Percentiles rank a stretch among this genome's conserved stretches.
phyloP scores from a whole-genome alignment of 257 asterid genomes.

The Solanum phureja region DNA sequence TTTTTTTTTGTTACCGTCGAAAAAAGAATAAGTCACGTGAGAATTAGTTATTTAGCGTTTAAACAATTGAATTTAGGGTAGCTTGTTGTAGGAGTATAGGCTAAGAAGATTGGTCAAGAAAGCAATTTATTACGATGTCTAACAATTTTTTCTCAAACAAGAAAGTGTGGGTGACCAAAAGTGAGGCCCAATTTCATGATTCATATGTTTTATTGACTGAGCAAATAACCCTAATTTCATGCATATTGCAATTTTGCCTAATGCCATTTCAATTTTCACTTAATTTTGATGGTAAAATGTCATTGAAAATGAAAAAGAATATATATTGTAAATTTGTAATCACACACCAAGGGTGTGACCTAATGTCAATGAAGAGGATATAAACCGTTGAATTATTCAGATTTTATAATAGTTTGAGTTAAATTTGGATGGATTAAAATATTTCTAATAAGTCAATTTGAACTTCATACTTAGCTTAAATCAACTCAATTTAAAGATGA shows the following conservation, averaged over 20 bases:
- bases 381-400: neutral
- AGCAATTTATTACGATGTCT: neutral
- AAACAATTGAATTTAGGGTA: neutral
- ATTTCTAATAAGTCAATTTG: neutral
- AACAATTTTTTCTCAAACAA: neutral
- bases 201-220: neutral
- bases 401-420: neutral
- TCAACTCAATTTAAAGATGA: neutral
- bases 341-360: neutral
- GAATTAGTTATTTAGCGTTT: neutral
- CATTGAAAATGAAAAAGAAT: neutral
- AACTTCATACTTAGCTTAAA: neutral
- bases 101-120: neutral
- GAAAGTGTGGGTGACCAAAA: neutral
- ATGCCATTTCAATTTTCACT: neutral
- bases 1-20: neutral
- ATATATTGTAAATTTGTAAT: neutral
- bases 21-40: too few species aligned
- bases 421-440: neutral
- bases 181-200: neutral
- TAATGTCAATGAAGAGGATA: neutral
- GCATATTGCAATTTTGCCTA: neutral
- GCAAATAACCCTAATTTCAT: neutral
- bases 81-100: neutral
- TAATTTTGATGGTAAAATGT: neutral